phyloP scores from a whole-genome alignment of 1,284 basidiomycete genomes.

The Pseudozyma pruni region DNA sequence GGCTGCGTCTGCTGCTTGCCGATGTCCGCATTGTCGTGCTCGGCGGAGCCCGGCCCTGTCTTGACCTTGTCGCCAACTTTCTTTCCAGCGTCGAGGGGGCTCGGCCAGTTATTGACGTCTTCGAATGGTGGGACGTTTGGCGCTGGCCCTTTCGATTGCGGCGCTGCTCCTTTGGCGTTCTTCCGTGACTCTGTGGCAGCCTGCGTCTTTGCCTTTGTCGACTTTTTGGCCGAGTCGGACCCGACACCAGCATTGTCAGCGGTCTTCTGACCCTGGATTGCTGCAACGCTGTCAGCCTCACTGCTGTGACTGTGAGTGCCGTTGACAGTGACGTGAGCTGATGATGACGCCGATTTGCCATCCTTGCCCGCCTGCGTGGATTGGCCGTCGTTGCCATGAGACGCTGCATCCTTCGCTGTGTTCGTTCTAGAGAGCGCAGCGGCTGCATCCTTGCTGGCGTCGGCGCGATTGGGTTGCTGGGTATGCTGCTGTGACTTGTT shows the following conservation, averaged over 20 bases:
- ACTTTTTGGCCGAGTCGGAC: slow-evolving; percentile 12
- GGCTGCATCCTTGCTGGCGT: background rate
- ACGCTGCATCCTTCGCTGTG: background rate
- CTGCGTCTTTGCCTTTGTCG: slow-evolving; percentile 3
- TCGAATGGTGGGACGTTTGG: slow-evolving; percentile 27
- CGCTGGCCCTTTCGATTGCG: slow-evolving; percentile 1
- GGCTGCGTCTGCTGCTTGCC: slow-evolving; percentile 5
- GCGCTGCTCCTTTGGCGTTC: slow-evolving; percentile 5
- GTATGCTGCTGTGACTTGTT: slow-evolving; percentile 32
- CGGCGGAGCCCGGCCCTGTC: background rate
- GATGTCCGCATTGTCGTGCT: background rate
- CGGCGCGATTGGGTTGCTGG: slow-evolving; percentile 5
- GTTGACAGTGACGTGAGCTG: background rate
- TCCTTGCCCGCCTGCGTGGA: background rate
- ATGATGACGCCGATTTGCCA: background rate
- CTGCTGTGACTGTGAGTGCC: background rate
- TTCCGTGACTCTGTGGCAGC: slow-evolving; percentile 5
- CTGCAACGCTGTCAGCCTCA: background rate
- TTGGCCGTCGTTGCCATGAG: background rate
- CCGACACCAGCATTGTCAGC: background rate
- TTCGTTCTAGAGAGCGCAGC: background rate
- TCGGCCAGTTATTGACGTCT: slow-evolving; percentile 47
- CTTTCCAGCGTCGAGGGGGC: slow-evolving; percentile 46
- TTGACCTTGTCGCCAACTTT: slow-evolving; percentile 19
- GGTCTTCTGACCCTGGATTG: background rate